Conservation (phyloP, 345 rosid genomes). For the Cardiospermum halicacabum region DNA sequence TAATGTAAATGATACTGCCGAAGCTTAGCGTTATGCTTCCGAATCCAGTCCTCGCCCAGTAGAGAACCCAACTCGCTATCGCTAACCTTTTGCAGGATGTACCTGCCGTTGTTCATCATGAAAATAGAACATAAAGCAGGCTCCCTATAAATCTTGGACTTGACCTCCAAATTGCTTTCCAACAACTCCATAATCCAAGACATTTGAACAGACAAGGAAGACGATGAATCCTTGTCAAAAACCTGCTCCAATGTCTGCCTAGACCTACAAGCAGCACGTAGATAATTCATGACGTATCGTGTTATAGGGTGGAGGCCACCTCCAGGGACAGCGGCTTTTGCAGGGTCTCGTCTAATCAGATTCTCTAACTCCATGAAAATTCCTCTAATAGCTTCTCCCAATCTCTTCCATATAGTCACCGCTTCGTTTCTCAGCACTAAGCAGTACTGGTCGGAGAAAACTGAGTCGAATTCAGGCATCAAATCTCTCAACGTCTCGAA, state of each 20-base stretch:
- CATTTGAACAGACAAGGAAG: conserved; percentile 68
- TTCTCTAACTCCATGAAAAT: conserved; percentile 94
- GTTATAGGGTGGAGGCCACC: conserved; percentile 89
- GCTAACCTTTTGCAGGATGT: conserved; percentile 79
- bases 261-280: conserved; percentile 78
- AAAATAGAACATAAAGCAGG: conserved; percentile 57
- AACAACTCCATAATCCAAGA: conserved; percentile 90
- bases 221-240: conserved; percentile 56
- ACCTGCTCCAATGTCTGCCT: conserved; percentile 71
- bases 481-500: conserved; percentile 78
- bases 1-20: conserved; percentile 50
- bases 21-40: conserved; percentile 74
- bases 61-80: conserved; percentile 66
- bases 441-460: conserved; percentile 76
- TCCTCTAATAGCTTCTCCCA: conserved; percentile 75
- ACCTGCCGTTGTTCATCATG: conserved; percentile 83
- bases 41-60: conserved; percentile 78
- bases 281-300: conserved; percentile 84
- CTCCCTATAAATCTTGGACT: conserved; percentile 71
- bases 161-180: conserved; percentile 85
- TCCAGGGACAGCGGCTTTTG: conserved; percentile 73
- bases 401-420: conserved; percentile 60
- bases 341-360: conserved; percentile 81
- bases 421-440: conserved; percentile 71
- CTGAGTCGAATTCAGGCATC: conserved; percentile 66